These are phyloP conservation scores for Acrodontium crateriforme DNA, from an alignment of 2,329 filamentous ascomycete species.

Conservation along the genomic window DNA sequence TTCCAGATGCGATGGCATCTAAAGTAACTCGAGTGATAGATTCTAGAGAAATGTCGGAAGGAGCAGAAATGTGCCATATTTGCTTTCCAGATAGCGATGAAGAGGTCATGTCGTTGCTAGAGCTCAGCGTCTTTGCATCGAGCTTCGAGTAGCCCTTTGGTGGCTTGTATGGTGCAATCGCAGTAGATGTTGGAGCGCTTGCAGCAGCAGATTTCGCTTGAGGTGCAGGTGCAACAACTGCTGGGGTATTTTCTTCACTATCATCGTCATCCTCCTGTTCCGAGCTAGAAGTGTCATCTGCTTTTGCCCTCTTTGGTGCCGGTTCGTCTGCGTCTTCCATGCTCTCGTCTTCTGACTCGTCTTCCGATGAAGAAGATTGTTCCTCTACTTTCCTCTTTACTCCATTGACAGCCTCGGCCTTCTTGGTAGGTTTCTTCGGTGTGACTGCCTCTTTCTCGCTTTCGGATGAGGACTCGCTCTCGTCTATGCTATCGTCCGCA, in stretches of 20 bases:
- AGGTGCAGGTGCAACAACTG: neutral
- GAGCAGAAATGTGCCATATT: conserved; percentile 68
- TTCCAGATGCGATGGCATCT: conserved; percentile 39
- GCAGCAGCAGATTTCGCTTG: conserved; percentile 2
- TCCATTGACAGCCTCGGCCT: conserved; percentile 14
- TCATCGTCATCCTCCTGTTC: conserved; percentile 1
- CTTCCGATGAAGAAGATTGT: conserved; percentile 4
- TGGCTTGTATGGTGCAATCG: conserved; percentile 37
- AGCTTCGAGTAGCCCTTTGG: neutral
- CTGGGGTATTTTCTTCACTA: conserved; percentile 2
- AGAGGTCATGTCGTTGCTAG: neutral
- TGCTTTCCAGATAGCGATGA: conserved; percentile 54
- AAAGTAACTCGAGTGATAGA: conserved; percentile 52
- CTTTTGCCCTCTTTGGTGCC: conserved; percentile 4
- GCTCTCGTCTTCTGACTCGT: conserved; percentile 2
- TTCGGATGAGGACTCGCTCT: too few species aligned
- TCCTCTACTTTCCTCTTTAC: conserved; percentile 17
- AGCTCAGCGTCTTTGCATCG: neutral
- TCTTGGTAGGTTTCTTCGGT: conserved; percentile 3
- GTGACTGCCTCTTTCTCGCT: conserved; percentile 2
- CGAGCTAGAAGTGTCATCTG: conserved; percentile 2
- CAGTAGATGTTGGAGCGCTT: conserved; percentile 5
- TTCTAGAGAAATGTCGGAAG: conserved; percentile 53
- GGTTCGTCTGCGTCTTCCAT: conserved; percentile 2
- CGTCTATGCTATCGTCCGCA: conserved; percentile 3